These are phyloP conservation scores for Fusarium drepaniforme DNA, from an alignment of 2,329 filamentous ascomycete genomes.

Conservation along the genomic window DNA sequence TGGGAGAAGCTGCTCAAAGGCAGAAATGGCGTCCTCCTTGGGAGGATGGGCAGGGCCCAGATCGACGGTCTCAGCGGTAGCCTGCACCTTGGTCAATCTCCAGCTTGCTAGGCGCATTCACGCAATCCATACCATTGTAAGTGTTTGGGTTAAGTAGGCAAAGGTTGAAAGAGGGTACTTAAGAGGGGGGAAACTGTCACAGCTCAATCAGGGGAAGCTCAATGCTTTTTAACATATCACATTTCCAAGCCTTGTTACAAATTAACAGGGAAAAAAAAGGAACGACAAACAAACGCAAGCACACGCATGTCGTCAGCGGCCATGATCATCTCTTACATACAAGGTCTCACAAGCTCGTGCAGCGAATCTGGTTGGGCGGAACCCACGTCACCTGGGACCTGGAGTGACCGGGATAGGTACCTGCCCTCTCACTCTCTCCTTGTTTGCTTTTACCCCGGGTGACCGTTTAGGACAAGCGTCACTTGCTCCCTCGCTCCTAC, in stretches of 20 bases:
- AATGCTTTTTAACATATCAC: slow-evolving; percentile 18
- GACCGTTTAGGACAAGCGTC: not conserved
- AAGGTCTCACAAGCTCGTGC: slow-evolving; percentile 27
- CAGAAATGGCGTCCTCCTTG: slow-evolving; percentile 62
- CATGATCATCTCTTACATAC: slow-evolving; percentile 29
- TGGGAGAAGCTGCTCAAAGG: slow-evolving; percentile 61
- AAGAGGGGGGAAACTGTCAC: not conserved
- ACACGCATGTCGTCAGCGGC: slow-evolving; percentile 38
- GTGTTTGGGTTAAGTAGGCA: not conserved
- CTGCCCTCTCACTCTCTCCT: not conserved
- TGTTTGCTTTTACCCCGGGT: not conserved
- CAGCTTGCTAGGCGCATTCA: not conserved
- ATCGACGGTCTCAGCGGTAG: slow-evolving; percentile 65
- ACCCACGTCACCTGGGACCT: slow-evolving; percentile 29
- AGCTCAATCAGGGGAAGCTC: not conserved
- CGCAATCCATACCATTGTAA: slow-evolving; percentile 30
- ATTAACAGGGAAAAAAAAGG: not conserved
- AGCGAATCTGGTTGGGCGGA: slow-evolving; percentile 32
- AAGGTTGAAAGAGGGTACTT: not conserved
- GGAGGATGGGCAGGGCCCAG: slow-evolving; percentile 61
- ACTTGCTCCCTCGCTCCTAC: not conserved
- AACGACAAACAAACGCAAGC: slow-evolving; percentile 14
- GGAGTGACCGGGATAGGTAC: slow-evolving; percentile 1
- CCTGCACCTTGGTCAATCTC: slow-evolving; percentile 48
- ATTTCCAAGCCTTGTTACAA: slow-evolving; percentile 15